These are phyloP conservation scores for Skeletonema potamos DNA, from an alignment of 108 stramenopile species.

Conservation along the genomic window DNA sequence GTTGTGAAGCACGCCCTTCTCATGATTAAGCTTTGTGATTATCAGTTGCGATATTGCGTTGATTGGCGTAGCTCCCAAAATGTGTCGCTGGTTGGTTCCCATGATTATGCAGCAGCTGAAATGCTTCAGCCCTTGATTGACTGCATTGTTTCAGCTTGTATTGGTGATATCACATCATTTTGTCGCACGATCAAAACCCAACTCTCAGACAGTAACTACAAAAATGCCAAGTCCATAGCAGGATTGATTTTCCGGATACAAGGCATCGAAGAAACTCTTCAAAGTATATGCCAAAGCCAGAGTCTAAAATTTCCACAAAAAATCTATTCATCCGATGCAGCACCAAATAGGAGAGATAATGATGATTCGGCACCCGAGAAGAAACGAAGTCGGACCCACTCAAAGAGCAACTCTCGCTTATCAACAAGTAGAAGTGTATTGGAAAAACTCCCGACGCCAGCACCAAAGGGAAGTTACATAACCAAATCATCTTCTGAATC, in stretches of 20 bases:
- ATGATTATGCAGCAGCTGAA: slow-evolving; percentile 25
- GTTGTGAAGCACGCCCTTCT: slow-evolving; percentile 14
- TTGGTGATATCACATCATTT: slow-evolving; percentile 18
- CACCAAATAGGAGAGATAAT: not conserved
- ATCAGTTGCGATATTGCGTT: slow-evolving; percentile 29
- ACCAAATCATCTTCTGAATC: not conserved
- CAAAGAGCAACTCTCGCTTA: not conserved
- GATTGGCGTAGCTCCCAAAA: slow-evolving; percentile 35
- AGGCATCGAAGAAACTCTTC: slow-evolving; percentile 27
- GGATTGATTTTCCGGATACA: slow-evolving; percentile 16
- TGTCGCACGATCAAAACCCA: slow-evolving; percentile 9
- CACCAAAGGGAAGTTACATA: not conserved
- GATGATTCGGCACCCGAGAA: not conserved
- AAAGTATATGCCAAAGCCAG: slow-evolving; percentile 25
- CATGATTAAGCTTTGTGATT: slow-evolving; percentile 22
- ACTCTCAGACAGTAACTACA: slow-evolving; percentile 11
- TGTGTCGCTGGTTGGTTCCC: not conserved
- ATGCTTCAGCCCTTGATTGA: slow-evolving; percentile 36
- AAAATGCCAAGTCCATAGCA: slow-evolving; percentile 24
- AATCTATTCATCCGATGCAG: not conserved
- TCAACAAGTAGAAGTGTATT: not conserved
- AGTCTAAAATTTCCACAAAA: slow-evolving; percentile 9
- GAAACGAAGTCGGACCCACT: not conserved
- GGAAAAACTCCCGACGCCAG: not conserved
- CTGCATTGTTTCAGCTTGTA: slow-evolving; percentile 17